Base-by-base conservation (phyloP, 495 filamentous ascomycete genomes). In the Aspergillus nidulans region DNA sequence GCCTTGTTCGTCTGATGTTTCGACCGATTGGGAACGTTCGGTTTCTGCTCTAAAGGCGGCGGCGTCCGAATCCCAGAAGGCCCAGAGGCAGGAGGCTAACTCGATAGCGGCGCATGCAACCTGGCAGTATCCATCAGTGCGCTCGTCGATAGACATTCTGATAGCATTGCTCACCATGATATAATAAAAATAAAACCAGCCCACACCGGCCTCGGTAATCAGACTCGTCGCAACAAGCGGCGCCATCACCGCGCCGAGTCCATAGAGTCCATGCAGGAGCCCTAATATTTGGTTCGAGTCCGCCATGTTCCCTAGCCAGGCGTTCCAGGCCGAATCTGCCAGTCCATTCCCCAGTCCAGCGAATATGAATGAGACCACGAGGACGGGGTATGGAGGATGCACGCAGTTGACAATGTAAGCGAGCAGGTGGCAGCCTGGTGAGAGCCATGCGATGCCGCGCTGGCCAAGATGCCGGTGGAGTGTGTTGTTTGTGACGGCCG, bases 391-490 rank as follows among this genome's bases (percentile, higher is more conserved):
- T 0, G 80, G 82, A 1, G 83, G 83, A 54, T 85, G 84, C 0
- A 79, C 28, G 36, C 73, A 71, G 58, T 84, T 81, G 62, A 87
- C 69, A 34, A 82, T 67, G 58, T 83, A 85, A 23, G 87, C 79
- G 13, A 88, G 61, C 5, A 92, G 58, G 52, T 88, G 85, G 65
- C 80, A 86, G 1, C 67, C 49, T 0, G 89, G 86, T 1, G 72
- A 82, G 15, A 92, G 69, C 42, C 87, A 51, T 26, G 88, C 88
- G 2, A 92, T 80, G 12, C 90, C 91, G 0, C 84, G 83, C 43
- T 90, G 90, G 15, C 91, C 91, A 49, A 86, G 70, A 25, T 67
- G 66, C 42, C 72, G 60, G 65, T 87, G 83, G 49, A 87, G 71
- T 3, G 63, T 60, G 59, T 83, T 81, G 59, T 83, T 84, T n/a